These are phyloP conservation scores for Lentinula aciculospora DNA, from an alignment of 768 basidiomycete species.

Conservation along the genomic window DNA sequence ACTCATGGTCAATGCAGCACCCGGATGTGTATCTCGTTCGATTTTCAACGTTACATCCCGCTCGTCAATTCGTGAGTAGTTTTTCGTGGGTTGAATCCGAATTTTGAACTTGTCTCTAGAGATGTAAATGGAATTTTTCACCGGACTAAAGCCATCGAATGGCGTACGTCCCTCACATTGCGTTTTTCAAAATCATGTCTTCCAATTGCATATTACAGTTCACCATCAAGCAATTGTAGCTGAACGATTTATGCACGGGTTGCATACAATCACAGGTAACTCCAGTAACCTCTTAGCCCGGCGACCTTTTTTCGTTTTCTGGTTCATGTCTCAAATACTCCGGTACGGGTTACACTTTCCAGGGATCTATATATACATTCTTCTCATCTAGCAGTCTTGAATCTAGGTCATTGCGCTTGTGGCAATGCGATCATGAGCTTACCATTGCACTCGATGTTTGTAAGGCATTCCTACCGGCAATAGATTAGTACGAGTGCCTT, in stretches of 20 bases:
- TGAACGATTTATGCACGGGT: conserved; percentile 51
- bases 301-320: conserved; percentile 65
- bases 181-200: conserved; percentile 3
- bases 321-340: conserved; percentile 70
- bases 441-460: conserved; percentile 58
- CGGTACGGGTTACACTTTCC: conserved; percentile 28
- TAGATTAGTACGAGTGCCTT: conserved; percentile 42
- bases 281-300: conserved; percentile 41
- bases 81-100: background rate
- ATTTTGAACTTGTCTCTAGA: conserved; percentile 19
- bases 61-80: conserved; percentile 46
- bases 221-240: conserved; percentile 56
- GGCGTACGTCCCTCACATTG: conserved; percentile 44
- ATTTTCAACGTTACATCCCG: conserved; percentile 62
- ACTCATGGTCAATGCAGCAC: conserved; percentile 32
- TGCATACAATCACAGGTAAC: conserved; percentile 57
- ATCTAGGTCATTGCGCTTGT: conserved; percentile 48
- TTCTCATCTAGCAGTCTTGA: background rate
- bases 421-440: conserved; percentile 55
- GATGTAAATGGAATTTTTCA: conserved; percentile 42
- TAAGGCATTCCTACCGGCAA: conserved; percentile 51
- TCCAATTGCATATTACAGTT: conserved; percentile 30
- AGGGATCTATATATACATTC: conserved; percentile 7
- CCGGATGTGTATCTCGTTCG: conserved; percentile 65
- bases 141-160: conserved; percentile 56